These are phyloP conservation scores for Aschersonia sp. DNA, from an alignment of 2,329 filamentous ascomycete genomes.

Conservation along the genomic window DNA sequence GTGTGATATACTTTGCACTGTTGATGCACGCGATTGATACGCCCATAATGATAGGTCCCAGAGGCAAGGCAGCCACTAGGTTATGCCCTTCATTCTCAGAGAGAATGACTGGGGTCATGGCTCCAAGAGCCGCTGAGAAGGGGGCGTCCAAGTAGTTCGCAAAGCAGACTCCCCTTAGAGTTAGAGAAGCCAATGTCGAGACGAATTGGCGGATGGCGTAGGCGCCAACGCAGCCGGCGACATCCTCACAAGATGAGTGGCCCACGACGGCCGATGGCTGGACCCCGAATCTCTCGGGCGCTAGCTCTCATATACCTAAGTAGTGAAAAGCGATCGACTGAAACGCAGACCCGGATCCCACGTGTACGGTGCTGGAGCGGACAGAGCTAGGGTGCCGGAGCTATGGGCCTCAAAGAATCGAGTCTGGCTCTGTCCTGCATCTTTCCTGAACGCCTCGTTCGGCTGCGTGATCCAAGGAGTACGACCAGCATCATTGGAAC, in stretches of 20 bases:
- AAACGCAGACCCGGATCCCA: not conserved
- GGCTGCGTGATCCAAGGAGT: slow-evolving; percentile 1
- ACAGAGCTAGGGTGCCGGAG: slow-evolving; percentile 17
- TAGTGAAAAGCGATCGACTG: too few relatives aligned
- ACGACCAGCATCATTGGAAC: not conserved
- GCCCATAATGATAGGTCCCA: not conserved
- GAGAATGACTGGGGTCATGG: not conserved
- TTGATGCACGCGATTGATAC: not conserved
- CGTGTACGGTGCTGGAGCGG: not conserved
- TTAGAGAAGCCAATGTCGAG: not conserved
- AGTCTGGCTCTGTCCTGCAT: slow-evolving; percentile 4
- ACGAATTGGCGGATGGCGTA: not conserved
- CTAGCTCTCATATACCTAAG: not conserved
- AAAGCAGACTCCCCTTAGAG: not conserved
- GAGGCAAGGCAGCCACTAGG: not conserved
- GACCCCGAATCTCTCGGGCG: not conserved
- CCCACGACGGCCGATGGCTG: not conserved
- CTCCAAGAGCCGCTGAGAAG: not conserved
- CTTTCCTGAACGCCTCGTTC: slow-evolving; percentile 5
- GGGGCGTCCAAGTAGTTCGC: not conserved
- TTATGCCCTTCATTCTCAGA: not conserved
- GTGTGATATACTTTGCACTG: not conserved
- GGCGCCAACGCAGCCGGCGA: not conserved
- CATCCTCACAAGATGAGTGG: not conserved
- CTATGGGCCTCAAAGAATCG: slow-evolving; percentile 22